Evolutionary conservation across 257 asterid species (phyloP), one percentile per base, ranked within the genome.

Genomic region (Verbena officinalis): DNA sequence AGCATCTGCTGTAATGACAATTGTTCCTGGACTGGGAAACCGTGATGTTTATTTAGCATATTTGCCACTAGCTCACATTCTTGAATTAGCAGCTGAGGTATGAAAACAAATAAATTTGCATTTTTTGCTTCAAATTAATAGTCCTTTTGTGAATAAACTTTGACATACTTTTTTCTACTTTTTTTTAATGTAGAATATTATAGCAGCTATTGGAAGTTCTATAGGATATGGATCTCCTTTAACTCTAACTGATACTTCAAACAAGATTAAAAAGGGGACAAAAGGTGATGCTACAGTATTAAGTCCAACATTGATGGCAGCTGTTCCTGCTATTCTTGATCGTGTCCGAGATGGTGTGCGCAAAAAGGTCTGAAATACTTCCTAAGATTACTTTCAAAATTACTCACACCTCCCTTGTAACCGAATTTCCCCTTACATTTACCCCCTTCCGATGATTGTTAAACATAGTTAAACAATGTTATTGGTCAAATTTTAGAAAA

Each of bases 61-160:
- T 70, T 76, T 94, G 55, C 99, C 99, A 30, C 83, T 94, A 30
- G 99, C 99, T 64, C 99, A 94, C 78, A 86, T 94, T 88, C 95
- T 94, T 67, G 99, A 94, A 80, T 73, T 90, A 62, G 99, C 91
- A 10, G 99, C 99, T 52, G 99, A 94, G 97, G 99, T 94, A 80
- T 69, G 49, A 13, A 59, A 59, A 22, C 44, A 2, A 4, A 17
- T 50, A n/a, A 31, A 59, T 17, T 50, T 20, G 42, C 56, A 50
- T 60, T 9, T 64, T 61, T 62, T 50, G 16, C 20, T 62, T 31
- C 23, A 23, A 27, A 44, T 61, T 10, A 12, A 31, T 50, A 24
- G 42, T 27, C 59, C 9, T 52, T 62, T 34, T 9, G 57, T 19
- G 23, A 42, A 12, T 5, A 36, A 3, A 24, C 61, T 39, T 50